A percentile compares a stretch with the other conserved stretches of the same genome.
phyloP scores from a whole-genome alignment of 768 basidiomycete genomes.

The Porphyrellus cyaneotinctus region DNA sequence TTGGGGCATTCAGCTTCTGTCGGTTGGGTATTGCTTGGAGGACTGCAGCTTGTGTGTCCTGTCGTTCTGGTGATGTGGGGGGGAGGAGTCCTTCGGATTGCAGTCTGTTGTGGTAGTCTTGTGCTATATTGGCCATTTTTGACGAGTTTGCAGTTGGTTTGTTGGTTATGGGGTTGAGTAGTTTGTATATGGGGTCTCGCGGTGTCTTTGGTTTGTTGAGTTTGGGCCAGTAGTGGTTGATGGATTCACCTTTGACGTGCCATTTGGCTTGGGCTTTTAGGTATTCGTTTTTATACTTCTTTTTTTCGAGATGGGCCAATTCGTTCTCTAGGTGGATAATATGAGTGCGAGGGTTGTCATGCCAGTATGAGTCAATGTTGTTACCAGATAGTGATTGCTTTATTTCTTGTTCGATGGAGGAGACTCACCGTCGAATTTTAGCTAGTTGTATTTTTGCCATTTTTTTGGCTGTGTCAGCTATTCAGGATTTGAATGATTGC shows the following conservation, averaged over 20 bases:
- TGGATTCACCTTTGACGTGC: not conserved
- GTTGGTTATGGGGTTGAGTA: not conserved
- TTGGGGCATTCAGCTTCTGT: too few relatives aligned
- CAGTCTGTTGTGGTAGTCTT: slow-evolving; percentile 11
- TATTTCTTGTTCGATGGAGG: too few relatives aligned
- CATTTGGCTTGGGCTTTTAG: not conserved
- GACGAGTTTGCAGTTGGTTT: not conserved
- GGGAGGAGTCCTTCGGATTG: slow-evolving; percentile 16
- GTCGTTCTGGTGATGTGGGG: too few relatives aligned
- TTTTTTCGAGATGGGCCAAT: not conserved
- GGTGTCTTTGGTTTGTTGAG: slow-evolving; percentile 4
- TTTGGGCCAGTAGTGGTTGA: slow-evolving; percentile 20
- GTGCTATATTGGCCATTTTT: slow-evolving; percentile 33
- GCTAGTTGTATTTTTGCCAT: too few relatives aligned
- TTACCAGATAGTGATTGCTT: too few relatives aligned
- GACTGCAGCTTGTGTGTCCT: too few relatives aligned
- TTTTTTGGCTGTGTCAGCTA: too few relatives aligned
- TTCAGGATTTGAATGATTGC: too few relatives aligned
- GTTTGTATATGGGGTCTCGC: slow-evolving; percentile 15
- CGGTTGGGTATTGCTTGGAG: too few relatives aligned
- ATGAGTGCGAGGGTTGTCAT: not conserved
- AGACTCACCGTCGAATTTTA: too few relatives aligned
- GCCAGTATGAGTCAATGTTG: too few relatives aligned
- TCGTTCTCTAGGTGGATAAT: not conserved
- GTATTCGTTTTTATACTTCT: not conserved